Evolutionary conservation across 345 rosid species (phyloP).

Genomic region (Salix exigua): DNA sequence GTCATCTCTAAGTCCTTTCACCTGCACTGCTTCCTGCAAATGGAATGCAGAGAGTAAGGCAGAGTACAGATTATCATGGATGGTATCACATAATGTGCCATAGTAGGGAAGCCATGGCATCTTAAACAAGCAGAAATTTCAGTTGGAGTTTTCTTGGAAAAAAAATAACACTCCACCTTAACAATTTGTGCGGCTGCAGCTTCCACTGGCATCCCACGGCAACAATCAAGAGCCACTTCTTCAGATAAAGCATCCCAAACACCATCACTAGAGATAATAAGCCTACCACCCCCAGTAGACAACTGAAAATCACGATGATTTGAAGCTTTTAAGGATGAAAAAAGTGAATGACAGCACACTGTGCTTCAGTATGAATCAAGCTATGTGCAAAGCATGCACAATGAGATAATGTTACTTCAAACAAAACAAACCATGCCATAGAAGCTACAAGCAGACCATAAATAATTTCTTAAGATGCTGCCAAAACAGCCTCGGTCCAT

Average conservation of each 20-base stretch:
- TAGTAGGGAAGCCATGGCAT: background rate
- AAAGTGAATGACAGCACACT: background rate
- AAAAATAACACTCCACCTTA: constrained; percentile 44
- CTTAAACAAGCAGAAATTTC: background rate
- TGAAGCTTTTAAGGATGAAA: background rate
- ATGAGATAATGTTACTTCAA: background rate
- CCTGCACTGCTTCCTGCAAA: constrained; percentile 75
- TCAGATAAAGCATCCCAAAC: constrained; percentile 95
- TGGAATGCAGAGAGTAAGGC: constrained; percentile 13
- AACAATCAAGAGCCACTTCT: constrained; percentile 80
- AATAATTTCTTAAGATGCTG: background rate
- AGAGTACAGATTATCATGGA: background rate
- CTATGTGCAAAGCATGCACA: background rate
- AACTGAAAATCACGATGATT: constrained; percentile 49
- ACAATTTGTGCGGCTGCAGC: constrained; percentile 92
- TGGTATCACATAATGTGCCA: background rate
- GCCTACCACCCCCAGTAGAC: constrained; percentile 86
- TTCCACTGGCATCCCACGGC: constrained; percentile 85
- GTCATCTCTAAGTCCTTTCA: constrained; percentile 93
- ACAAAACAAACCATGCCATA: background rate
- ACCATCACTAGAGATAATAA: constrained; percentile 93
- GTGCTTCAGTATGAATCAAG: background rate
- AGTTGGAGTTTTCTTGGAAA: background rate
- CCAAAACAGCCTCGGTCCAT: background rate
- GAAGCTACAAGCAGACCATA: constrained; percentile 1